These are phyloP conservation scores for Hansenula lynferdii DNA, from an alignment of 1,139 yeast species.

Conservation along the genomic window DNA sequence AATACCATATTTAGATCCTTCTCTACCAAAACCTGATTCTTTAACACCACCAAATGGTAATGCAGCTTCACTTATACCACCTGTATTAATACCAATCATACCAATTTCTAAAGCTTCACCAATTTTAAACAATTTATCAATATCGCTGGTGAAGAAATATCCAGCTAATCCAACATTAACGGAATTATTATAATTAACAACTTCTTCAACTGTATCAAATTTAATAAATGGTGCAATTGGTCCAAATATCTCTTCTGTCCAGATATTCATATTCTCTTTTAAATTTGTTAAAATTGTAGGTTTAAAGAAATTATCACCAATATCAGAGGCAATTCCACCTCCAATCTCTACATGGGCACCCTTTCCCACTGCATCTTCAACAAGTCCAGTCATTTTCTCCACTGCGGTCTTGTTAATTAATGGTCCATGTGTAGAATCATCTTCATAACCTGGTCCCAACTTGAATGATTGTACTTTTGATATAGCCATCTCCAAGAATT, in stretches of 20 bases:
- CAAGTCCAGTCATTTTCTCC: constrained; percentile 54
- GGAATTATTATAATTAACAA: constrained; percentile 60
- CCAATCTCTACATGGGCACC: constrained; percentile 60
- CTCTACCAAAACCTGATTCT: constrained; percentile 80
- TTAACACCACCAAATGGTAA: constrained; percentile 80
- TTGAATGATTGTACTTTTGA: constrained; percentile 35
- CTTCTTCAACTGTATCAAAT: constrained; percentile 66
- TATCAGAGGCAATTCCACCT: constrained; percentile 47
- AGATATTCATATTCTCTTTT: constrained; percentile 48
- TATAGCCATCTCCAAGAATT: constrained; percentile 33
- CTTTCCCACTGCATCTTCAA: constrained; percentile 57
- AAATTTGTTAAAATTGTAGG: constrained; percentile 60
- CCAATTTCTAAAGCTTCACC: constrained; percentile 72
- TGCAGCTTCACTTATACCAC: constrained; percentile 64
- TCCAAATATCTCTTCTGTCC: constrained; percentile 68
- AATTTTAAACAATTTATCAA: constrained; percentile 57
- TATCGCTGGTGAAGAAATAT: constrained; percentile 67
- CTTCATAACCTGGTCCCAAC: constrained; percentile 62
- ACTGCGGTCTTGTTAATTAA: constrained; percentile 56
- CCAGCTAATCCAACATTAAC: constrained; percentile 73
- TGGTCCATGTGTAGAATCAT: constrained; percentile 64
- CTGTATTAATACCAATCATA: constrained; percentile 78
- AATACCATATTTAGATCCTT: constrained; percentile 71
- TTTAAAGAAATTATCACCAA: constrained; percentile 61
- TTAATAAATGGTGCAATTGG: constrained; percentile 74